Evolutionary conservation across 2,329 filamentous ascomycete species (phyloP).

Genomic region (Penicillium polonicum): DNA sequence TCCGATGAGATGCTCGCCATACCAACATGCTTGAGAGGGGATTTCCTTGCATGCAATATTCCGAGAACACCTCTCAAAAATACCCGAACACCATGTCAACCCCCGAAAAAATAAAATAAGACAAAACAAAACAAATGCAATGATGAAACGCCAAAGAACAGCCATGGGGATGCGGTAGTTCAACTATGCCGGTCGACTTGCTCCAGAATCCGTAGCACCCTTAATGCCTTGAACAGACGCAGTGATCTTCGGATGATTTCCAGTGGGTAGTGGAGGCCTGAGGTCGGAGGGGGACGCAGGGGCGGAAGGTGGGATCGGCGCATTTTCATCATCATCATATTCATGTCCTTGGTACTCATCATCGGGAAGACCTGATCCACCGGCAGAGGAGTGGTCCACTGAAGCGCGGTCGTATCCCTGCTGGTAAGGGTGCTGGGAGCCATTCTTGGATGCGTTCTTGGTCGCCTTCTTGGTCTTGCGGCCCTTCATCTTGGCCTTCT

Average conservation of each 20-base stretch:
- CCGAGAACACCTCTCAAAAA: slow-evolving; percentile 8
- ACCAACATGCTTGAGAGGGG: slow-evolving; percentile 26
- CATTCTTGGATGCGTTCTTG: slow-evolving; percentile 61
- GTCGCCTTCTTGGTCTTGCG: slow-evolving; percentile 81
- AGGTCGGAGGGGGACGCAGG: slow-evolving; percentile 56
- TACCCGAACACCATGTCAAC: slow-evolving; percentile 1
- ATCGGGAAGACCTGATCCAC: slow-evolving; percentile 46
- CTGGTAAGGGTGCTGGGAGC: slow-evolving; percentile 36
- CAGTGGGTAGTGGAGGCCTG: slow-evolving; percentile 63
- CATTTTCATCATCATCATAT: slow-evolving; percentile 53
- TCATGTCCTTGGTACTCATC: slow-evolving; percentile 52
- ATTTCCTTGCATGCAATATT: slow-evolving; percentile 23
- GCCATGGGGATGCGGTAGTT: not conserved
- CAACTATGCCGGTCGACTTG: slow-evolving; percentile 34
- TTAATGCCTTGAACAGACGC: slow-evolving; percentile 22
- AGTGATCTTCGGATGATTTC: slow-evolving; percentile 49
- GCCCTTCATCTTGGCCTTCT: slow-evolving; percentile 92
- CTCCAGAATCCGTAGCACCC: slow-evolving; percentile 30
- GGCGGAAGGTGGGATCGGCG: slow-evolving; percentile 38
- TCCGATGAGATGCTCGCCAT: slow-evolving; percentile 15
- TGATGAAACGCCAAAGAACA: not conserved
- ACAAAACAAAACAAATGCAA: not conserved
- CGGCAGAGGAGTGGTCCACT: slow-evolving; percentile 39
- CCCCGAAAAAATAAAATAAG: not conserved
- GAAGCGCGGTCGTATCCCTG: slow-evolving; percentile 44